Percentiles rank a stretch among this genome's conserved stretches.
Conservation (phyloP, 441 rosid genomes). For the Euphorbia neoarborescens region DNA sequence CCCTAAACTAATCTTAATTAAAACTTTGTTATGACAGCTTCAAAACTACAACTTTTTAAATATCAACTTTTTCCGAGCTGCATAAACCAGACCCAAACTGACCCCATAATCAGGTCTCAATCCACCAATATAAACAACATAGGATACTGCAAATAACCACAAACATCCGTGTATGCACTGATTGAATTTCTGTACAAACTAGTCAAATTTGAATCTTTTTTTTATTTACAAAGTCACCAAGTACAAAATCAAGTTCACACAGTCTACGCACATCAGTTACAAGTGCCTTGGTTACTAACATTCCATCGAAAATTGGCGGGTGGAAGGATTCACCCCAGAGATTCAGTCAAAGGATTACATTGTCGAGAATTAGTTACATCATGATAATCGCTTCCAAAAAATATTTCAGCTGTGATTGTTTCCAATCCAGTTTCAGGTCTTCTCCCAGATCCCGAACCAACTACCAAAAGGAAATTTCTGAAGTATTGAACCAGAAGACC, state of each 20-base stretch:
- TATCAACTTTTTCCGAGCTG: no score
- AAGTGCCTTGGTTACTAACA: conserved; percentile 3
- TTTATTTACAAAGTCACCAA: conserved; percentile 19
- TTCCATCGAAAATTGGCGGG: conserved; percentile 1
- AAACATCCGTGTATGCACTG: not conserved
- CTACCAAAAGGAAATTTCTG: not conserved
- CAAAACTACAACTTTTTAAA: no score
- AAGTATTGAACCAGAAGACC: conserved; percentile 1
- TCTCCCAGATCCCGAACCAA: not conserved
- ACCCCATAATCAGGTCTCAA: not conserved
- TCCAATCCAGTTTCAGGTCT: not conserved
- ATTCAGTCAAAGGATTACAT: not conserved
- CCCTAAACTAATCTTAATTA: no score
- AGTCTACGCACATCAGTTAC: conserved; percentile 7
- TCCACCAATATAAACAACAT: not conserved
- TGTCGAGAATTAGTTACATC: conserved; percentile 4
- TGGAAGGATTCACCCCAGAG: conserved; percentile 1
- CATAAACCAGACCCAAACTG: no score
- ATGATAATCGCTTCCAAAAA: conserved; percentile 8
- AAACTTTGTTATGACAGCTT: no score
- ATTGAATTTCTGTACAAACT: conserved; percentile 11
- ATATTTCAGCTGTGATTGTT: not conserved
- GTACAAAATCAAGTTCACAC: conserved; percentile 15
- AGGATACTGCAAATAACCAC: not conserved
- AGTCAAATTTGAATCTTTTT: conserved; percentile 1